These are phyloP conservation scores for Trichaptum fuscoviolaceum DNA, from an alignment of 768 basidiomycete genomes.

Conservation along the genomic window DNA sequence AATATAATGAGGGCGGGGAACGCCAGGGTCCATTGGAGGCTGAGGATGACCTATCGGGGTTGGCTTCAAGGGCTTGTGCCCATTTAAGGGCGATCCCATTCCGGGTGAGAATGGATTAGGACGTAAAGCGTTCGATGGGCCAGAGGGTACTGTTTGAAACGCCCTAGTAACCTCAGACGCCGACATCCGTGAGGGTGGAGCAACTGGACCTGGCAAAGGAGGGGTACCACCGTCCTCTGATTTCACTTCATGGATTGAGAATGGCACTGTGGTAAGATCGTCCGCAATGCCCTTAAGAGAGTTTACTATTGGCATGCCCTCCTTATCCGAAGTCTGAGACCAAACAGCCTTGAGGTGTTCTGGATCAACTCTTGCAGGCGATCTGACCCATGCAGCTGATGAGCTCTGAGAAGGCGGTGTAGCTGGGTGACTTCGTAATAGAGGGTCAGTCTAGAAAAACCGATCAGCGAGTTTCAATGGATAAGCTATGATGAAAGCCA, in stretches of 20 bases:
- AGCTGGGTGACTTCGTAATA: conserved; percentile 28
- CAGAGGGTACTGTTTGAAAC: conserved; percentile 78
- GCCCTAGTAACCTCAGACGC: conserved; percentile 79
- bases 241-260: conserved; percentile 80
- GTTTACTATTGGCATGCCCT: conserved; percentile 63
- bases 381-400: conserved; percentile 20
- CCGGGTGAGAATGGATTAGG: conserved; percentile 11
- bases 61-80: conserved; percentile 12
- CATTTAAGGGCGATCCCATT: conserved; percentile 9
- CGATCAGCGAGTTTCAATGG: not conserved
- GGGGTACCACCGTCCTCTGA: conserved; percentile 82
- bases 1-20: conserved; percentile 49
- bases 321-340: conserved; percentile 72
- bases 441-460: not conserved
- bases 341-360: conserved; percentile 82
- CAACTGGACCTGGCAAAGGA: conserved; percentile 51
- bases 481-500: not conserved
- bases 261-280: conserved; percentile 73
- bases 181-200: conserved; percentile 67
- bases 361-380: conserved; percentile 60
- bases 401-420: conserved; percentile 12
- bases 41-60: conserved; percentile 27
- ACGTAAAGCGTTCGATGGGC: conserved; percentile 46
- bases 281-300: conserved; percentile 82
- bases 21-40: conserved; percentile 37